phyloP scores from a whole-genome alignment of 306 rosid genomes.

The Dicorynia guianensis region DNA sequence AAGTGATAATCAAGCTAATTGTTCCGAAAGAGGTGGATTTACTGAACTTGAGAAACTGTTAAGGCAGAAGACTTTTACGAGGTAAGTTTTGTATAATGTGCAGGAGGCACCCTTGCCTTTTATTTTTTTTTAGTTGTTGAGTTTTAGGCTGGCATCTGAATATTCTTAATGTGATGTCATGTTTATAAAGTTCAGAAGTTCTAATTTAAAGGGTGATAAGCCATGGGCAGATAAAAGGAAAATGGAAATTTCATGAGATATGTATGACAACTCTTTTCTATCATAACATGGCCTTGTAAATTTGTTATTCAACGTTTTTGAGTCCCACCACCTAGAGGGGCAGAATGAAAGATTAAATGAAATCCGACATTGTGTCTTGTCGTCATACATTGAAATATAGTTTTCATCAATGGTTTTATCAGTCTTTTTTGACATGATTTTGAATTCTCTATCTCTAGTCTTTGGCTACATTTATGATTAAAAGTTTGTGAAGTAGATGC shows the following conservation, averaged over 20 bases:
- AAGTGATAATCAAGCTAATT: slow-evolving; percentile 48
- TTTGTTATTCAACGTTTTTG: not conserved
- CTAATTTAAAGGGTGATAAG: slow-evolving; percentile 2
- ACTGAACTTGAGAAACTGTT: slow-evolving; percentile 80
- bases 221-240: not conserved
- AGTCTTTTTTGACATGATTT: slow-evolving; percentile 10
- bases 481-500: no score
- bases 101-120: slow-evolving; percentile 36
- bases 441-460: not conserved
- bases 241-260: not conserved
- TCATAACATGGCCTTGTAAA: no score
- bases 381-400: not conserved
- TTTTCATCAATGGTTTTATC: not conserved
- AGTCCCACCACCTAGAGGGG: not conserved
- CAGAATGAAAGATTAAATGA: not conserved
- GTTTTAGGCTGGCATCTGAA: not conserved
- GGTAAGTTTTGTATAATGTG: slow-evolving; percentile 56
- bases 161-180: slow-evolving; percentile 12
- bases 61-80: slow-evolving; percentile 87
- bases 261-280: not conserved
- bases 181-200: slow-evolving; percentile 4
- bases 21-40: slow-evolving; percentile 55
- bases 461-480: no score
- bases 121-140: slow-evolving; percentile 7
- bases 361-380: not conserved